phyloP scores from a whole-genome alignment of 768 basidiomycete genomes.

The Filobasidium wieringae region DNA sequence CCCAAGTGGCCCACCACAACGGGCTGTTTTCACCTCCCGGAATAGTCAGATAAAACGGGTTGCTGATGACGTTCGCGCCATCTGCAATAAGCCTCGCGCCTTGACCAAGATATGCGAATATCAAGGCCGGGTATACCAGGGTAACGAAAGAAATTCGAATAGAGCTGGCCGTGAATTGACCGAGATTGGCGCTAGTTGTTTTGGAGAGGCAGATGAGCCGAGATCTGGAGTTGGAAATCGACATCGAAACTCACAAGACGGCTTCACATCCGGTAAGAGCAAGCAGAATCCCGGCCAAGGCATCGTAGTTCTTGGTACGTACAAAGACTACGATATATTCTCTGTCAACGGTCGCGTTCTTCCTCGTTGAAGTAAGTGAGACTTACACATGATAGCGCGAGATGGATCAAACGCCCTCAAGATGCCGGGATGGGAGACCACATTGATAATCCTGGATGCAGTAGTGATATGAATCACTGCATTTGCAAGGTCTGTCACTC shows the following conservation, averaged over 20 bases:
- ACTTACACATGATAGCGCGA: constrained; percentile 52
- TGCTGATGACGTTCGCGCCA: constrained; percentile 45
- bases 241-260: constrained; percentile 8
- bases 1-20: constrained; percentile 57
- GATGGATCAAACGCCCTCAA: constrained; percentile 60
- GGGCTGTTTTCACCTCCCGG: constrained; percentile 49
- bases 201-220: constrained; percentile 39
- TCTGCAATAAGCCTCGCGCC: constrained; percentile 52
- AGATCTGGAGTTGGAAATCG: neutral
- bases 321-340: constrained; percentile 49
- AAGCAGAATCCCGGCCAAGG: constrained; percentile 54
- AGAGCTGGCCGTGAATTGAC: constrained; percentile 54
- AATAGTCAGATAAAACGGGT: constrained; percentile 56
- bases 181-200: constrained; percentile 44
- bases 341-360: no score
- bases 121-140: constrained; percentile 51
- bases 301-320: constrained; percentile 51
- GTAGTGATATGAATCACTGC: neutral
- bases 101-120: constrained; percentile 61
- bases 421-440: constrained; percentile 48
- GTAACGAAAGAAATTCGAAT: constrained; percentile 48
- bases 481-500: no score
- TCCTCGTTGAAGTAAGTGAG: neutral
- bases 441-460: constrained; percentile 48
- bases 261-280: constrained; percentile 57